These are phyloP conservation scores for Trichosporon faecale DNA, from an alignment of 1,284 basidiomycete genomes.

Conservation along the genomic window DNA sequence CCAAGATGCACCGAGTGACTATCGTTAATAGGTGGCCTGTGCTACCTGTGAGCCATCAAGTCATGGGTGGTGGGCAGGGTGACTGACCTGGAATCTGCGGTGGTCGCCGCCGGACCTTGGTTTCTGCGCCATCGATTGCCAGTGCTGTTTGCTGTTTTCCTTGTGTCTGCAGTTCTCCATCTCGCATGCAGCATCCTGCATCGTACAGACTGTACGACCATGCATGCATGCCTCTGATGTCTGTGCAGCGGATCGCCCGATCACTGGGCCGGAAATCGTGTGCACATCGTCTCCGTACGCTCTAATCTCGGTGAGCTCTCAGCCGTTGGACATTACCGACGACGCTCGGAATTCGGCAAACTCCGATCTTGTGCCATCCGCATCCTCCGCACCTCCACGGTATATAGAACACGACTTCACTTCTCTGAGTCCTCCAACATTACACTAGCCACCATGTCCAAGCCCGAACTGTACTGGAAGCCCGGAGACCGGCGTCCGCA, in stretches of 20 bases:
- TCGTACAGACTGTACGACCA: background rate
- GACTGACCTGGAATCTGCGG: background rate
- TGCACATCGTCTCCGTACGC: background rate
- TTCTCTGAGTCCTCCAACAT: background rate
- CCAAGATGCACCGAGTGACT: too few species aligned
- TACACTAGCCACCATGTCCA: constrained; percentile 1
- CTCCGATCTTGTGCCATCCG: background rate
- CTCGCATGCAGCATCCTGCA: too few species aligned
- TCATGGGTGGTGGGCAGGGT: background rate
- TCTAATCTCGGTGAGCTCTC: constrained; percentile 1
- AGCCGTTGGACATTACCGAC: background rate
- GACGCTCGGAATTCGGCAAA: constrained; percentile 3
- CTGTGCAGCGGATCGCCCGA: background rate
- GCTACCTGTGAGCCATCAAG: too few species aligned
- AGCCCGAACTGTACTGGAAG: constrained; percentile 26
- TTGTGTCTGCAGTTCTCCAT: too few species aligned
- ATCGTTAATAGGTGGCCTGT: too few species aligned
- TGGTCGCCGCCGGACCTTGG: background rate
- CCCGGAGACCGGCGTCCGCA: constrained; percentile 23
- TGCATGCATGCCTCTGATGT: background rate
- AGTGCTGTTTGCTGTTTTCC: too few species aligned
- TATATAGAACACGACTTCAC: background rate
- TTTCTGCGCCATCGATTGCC: background rate
- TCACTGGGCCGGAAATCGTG: background rate
- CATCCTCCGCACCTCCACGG: background rate